Base-by-base conservation (phyloP, 169 alveolate genomes). In the Eimeria falciformis region DNA sequence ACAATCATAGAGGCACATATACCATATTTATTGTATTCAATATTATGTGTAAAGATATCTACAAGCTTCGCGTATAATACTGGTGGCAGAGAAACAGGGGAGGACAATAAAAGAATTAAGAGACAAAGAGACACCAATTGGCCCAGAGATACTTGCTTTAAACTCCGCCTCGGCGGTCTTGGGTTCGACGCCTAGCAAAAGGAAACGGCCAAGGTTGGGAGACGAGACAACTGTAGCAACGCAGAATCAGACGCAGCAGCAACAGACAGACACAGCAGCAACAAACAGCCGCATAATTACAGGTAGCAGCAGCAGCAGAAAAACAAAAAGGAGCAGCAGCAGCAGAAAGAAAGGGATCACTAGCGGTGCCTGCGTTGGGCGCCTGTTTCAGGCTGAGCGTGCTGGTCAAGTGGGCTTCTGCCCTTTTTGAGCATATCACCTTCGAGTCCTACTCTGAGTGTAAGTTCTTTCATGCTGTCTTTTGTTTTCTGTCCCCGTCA, bases 141-240 rank as follows among this genome's bases (percentile, higher is more conserved):
- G n/a, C n/a, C 7, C 62, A 50, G n/a, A n/a, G n/a, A n/a, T n/a
- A 50, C 83, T 37, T 56, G 40, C 83, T 93, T 96, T 96, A 90
- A 97, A 96, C 85, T 97, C 98, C 23, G 94, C 96, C 45, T 95
- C 94, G 50, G 91, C 93, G 58, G 96, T 95, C 78, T 95, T 95
- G 40, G 97, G 95, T 43, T 97, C 98, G 23, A 88, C 43, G 37
- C 77, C 66, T 37, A 85, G 7, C 53, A 95, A 95, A 43, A 96
- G 94, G 91, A 85, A 96, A 45, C 94, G 91, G 3, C 98, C 97
- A 9, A 96, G 87, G 65, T 95, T 95, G 53, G 95, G 96, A 89
- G 95, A 95, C 65, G 97, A 83, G 83, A 95, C 97, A n/a, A n/a
- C n/a, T n/a, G 73, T 14, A 6, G 12, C n/a, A 18, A 12, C 2